Evolutionary conservation across 169 alveolate species (phyloP).

Genomic region (Neospora caninum): DNA sequence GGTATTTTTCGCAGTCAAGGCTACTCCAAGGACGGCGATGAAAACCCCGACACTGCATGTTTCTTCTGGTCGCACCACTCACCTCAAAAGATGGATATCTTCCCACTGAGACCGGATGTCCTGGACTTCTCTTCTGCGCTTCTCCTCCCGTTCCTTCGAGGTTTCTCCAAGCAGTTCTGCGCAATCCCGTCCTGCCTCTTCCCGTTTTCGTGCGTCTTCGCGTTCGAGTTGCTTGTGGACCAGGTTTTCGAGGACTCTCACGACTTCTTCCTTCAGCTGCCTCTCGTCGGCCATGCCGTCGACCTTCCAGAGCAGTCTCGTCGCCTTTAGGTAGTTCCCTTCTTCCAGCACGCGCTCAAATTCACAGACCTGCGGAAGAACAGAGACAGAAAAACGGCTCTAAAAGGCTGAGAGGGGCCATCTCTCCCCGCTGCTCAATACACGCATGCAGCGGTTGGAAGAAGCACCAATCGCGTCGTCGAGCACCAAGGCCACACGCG

Average conservation of each 20-base stretch:
- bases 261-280: constrained; percentile 26
- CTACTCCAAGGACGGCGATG: too few relatives aligned
- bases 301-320: background rate
- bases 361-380: background rate
- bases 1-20: too few relatives aligned
- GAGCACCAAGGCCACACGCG: too few relatives aligned
- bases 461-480: too few relatives aligned
- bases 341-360: constrained; percentile 20
- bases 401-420: too few relatives aligned
- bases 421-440: too few relatives aligned
- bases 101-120: background rate
- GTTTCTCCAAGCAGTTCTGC: background rate
- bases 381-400: background rate
- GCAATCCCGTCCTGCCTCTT: background rate
- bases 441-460: too few relatives aligned
- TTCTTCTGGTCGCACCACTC: background rate
- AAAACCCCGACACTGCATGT: too few relatives aligned
- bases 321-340: background rate
- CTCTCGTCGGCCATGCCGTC: background rate
- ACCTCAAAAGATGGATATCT: constrained; percentile 18
- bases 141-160: background rate
- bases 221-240: background rate
- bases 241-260: background rate
- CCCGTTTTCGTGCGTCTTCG: background rate
- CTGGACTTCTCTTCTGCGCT: background rate